Base-by-base conservation (phyloP, 179 eudicot species). In the Sideroxylon spinosum region DNA sequence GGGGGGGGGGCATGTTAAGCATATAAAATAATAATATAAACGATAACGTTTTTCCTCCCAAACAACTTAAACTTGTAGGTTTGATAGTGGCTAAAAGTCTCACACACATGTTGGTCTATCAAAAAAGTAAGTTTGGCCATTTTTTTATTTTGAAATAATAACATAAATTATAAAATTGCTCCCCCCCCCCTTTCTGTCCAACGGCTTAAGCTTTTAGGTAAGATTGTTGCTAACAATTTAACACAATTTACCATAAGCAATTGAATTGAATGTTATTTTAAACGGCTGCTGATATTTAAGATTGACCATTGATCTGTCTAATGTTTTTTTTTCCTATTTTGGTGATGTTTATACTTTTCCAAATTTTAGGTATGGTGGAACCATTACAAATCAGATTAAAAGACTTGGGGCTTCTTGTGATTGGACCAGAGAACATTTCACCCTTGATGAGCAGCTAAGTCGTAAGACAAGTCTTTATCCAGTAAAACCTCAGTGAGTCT, bases 321-420 rank as follows among this genome's bases (percentile, higher is more conserved):
- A 37, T 1, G 20, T 22, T 25, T 37, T 64, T 56, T 68, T 57
- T 78, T 5, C 29, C 19, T 57, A 7, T 48, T 55, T 69, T 20
- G 48, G 52, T 69, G 25, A 57, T 82, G 2, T 61, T 0, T 29
- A 46, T 61, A 6, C 49, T 75, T 12, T 9, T 60, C 72, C 44
- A 37, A 48, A 23, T 80, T 86, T 66, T 64, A 95, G 99, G 91
- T 95, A 95, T 84, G 99, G 99, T 72, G 98, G 97, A 85, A 89
- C 98, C 77, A 95, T 95, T 76, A 90, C 98, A 66, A 93, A 90
- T 71, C 99, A 95, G 88, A 95, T 95, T 50, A 95, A 86, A 88
- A 92, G 99, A 84, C 96, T 95, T 85, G 99, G 99, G 73, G 99
- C 99, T 82, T 95, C 99, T 78, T 95, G 99, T 84, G 99, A 95